These are phyloP conservation scores for Cenchrus fungigraminus DNA, from an alignment of 176 grass and related monocot species.

Conservation along the genomic window DNA sequence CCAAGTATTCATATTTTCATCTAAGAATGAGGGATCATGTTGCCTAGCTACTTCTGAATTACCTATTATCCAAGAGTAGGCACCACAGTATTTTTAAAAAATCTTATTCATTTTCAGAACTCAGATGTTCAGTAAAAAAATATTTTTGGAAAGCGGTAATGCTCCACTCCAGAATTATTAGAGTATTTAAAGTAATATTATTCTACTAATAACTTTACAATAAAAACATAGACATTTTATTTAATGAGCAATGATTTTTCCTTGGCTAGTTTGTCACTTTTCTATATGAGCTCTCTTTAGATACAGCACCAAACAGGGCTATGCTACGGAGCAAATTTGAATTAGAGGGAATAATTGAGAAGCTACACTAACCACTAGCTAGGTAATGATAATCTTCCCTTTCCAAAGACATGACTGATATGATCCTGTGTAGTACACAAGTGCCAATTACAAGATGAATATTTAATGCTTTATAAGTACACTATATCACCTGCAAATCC, in stretches of 20 bases:
- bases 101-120: not conserved
- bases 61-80: not conserved
- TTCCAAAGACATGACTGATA: slow-evolving; percentile 15
- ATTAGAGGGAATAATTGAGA: not conserved
- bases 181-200: not conserved
- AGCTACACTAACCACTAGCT: slow-evolving; percentile 6
- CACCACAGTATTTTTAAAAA: not conserved
- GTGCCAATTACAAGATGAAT: slow-evolving; percentile 24
- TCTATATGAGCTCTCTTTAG: not conserved
- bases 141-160: not conserved
- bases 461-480: slow-evolving; percentile 33
- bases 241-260: not conserved
- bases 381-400: slow-evolving; percentile 18
- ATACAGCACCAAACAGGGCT: not conserved
- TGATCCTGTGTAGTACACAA: slow-evolving; percentile 13
- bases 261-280: not conserved
- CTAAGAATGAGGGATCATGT: not conserved
- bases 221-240: not conserved
- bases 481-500: slow-evolving; percentile 1
- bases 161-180: not conserved
- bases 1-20: not conserved
- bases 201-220: too few species aligned
- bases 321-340: not conserved
- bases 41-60: not conserved
- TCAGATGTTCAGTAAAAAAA: not conserved